These are phyloP conservation scores for Alternaria longipes DNA, from an alignment of 2,329 filamentous ascomycete genomes.

Conservation along the genomic window DNA sequence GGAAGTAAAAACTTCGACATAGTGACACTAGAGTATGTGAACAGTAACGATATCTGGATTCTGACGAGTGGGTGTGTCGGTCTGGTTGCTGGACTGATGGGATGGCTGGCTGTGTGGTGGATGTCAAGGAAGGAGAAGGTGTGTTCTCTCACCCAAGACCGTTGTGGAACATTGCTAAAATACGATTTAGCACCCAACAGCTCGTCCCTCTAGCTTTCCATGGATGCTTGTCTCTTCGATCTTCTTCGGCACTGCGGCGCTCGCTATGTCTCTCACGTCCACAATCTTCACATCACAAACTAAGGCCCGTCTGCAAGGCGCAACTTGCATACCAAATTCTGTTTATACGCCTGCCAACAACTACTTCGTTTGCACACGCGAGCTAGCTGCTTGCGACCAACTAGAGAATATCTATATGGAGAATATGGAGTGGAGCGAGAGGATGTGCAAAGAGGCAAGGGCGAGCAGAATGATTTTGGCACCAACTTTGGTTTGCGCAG, in stretches of 20 bases:
- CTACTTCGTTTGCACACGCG: slow-evolving; percentile 2
- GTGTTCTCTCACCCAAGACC: neutral
- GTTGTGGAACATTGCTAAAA: neutral
- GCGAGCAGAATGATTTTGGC: neutral
- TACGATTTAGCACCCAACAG: neutral
- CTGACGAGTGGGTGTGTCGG: neutral
- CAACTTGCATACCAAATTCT: neutral
- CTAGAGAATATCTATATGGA: neutral
- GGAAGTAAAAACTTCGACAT: neutral
- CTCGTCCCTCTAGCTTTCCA: neutral
- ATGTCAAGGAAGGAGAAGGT: neutral
- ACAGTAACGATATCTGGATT: neutral
- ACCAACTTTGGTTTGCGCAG: neutral
- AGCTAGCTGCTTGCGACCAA: slow-evolving; percentile 3
- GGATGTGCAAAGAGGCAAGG: neutral
- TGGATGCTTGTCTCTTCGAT: neutral
- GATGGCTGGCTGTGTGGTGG: neutral
- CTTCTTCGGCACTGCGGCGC: neutral
- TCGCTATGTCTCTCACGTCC: neutral
- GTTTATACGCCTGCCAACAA: neutral
- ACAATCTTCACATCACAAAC: neutral
- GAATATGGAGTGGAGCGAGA: neutral
- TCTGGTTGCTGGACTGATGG: neutral
- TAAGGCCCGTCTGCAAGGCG: neutral
- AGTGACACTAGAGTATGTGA: neutral